Conservation (phyloP, 768 basidiomycete species). For the Lactifluus volemus region DNA sequence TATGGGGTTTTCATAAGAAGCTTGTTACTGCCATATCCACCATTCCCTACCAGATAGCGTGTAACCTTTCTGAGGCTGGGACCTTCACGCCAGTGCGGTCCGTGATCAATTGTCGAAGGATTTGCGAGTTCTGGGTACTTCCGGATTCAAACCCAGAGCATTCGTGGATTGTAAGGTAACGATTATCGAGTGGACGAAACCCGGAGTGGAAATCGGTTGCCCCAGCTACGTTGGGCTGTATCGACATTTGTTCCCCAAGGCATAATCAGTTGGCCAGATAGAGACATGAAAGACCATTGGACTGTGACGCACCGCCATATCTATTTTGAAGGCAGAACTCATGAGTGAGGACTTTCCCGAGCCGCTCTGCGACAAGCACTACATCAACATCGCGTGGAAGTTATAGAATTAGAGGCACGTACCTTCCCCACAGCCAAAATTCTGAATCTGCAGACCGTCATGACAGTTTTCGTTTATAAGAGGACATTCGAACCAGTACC, state of each 20-base stretch:
- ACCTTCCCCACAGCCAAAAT: constrained; percentile 11
- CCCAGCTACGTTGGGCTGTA: neutral
- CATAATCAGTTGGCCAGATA: neutral
- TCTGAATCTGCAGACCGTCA: neutral
- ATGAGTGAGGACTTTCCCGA: constrained; percentile 12
- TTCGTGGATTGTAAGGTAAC: neutral
- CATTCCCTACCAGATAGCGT: constrained; percentile 5
- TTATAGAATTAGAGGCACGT: neutral
- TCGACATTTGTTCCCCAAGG: neutral
- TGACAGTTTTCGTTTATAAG: neutral
- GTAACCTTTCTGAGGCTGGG: neutral
- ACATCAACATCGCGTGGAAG: neutral
- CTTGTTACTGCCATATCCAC: neutral
- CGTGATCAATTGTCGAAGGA: neutral
- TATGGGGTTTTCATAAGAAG: neutral
- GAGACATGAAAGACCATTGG: neutral
- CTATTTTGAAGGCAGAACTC: neutral
- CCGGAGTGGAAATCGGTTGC: neutral
- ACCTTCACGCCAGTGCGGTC: neutral
- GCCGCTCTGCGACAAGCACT: neutral
- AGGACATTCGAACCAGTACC: neutral
- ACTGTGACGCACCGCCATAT: constrained; percentile 3
- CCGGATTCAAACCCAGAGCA: neutral
- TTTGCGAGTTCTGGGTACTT: neutral
- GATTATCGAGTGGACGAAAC: neutral